These are phyloP conservation scores for Macadamia integrifolia DNA, from an alignment of 164 flowering plant genomes.

Conservation along the genomic window DNA sequence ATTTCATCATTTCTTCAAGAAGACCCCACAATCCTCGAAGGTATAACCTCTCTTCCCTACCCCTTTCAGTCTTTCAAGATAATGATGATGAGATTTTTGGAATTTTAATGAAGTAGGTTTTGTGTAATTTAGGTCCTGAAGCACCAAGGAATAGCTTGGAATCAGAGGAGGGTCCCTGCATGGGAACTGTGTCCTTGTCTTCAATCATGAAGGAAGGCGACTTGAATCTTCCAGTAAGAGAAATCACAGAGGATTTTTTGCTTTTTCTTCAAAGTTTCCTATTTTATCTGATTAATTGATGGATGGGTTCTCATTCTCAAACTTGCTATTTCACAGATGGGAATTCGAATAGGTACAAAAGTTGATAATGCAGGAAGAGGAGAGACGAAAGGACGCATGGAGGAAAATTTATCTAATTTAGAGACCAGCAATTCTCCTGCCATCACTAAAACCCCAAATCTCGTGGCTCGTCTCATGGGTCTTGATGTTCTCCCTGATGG, in stretches of 20 bases:
- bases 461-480: slow-evolving; percentile 93
- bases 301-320: neutral
- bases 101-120: slow-evolving; percentile 4
- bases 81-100: neutral
- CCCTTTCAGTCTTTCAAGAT: slow-evolving; percentile 2
- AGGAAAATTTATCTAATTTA: slow-evolving; percentile 21
- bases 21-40: slow-evolving; percentile 29
- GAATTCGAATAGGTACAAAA: slow-evolving; percentile 42
- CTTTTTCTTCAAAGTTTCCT: too few species aligned
- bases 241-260: neutral
- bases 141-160: slow-evolving; percentile 93
- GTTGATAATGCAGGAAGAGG: neutral
- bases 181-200: slow-evolving; percentile 21
- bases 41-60: slow-evolving; percentile 14
- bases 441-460: slow-evolving; percentile 52
- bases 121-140: slow-evolving; percentile 47
- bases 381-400: neutral
- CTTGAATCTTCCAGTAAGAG: slow-evolving; percentile 51
- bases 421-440: slow-evolving; percentile 46
- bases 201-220: slow-evolving; percentile 23
- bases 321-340: slow-evolving; percentile 25
- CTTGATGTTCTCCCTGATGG: slow-evolving; percentile 73
- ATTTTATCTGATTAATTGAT: too few species aligned
- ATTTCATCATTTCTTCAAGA: slow-evolving; percentile 18
- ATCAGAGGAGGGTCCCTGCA: slow-evolving; percentile 21